Base-by-base conservation (phyloP, 768 basidiomycete species). In the Rhodotorula babjevae region DNA sequence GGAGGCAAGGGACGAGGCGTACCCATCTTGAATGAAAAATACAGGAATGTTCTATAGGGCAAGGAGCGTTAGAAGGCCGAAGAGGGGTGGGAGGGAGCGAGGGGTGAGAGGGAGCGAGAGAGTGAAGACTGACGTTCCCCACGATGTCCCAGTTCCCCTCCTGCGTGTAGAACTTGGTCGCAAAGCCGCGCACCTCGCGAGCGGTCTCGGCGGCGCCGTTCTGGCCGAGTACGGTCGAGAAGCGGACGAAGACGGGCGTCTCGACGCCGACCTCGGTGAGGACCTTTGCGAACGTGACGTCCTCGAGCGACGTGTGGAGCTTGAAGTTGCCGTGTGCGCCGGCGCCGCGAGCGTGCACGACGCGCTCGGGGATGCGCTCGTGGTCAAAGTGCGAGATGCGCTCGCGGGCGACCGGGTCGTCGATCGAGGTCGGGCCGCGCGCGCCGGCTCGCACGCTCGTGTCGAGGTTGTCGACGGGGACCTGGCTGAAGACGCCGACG, bases 111-210 rank as follows among this genome's bases (percentile, higher is more conserved):
- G n/a, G n/a, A 23, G 8, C 15, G 47, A 7, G 47, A 49, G 47
- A 33, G 27, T n/a, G 42, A 64, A 29, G 19, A n/a, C 25, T 21
- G 86, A 15, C 91, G 77, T 91, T 90, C 25, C 74, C 90, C 49
- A 92, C 91, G 47, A 94, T 82, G 78, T 93, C 92, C 79, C 80
- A 82, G 75, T 90, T 92, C 9, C 91, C 91, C 80, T 93, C 89
- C 2, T 87, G 80, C 0, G 92, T 91, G 80, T 92, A 93, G 76
- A 93, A 87, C 78, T 92, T 88, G 64, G 85, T 82, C 0, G 93
- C 92, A 78, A 94, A 94, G 1, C 92, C 92, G 71, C 92, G 86
- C 33, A 92, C 90, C 77, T 94, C 92, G 53, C 91, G 87, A 55
- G 90, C 89, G 36, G 88, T 89, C 55, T 71, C 69, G 31, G 69